Base-by-base conservation (phyloP, 192 early-diverging fungal genomes). In the Coemansia erecta region DNA sequence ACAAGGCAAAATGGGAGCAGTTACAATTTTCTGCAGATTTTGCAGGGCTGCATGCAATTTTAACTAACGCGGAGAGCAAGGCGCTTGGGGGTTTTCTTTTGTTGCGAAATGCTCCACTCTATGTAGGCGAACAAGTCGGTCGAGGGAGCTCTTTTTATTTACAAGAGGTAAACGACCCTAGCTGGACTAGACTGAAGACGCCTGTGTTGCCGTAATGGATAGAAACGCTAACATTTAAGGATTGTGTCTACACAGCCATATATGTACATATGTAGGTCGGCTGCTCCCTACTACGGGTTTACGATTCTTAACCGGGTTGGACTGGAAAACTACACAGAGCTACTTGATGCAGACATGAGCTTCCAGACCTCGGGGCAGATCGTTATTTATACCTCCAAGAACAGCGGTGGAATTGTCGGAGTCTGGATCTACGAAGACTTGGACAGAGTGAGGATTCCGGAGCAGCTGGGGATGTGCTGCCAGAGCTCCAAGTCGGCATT, bases 61-160 rank as follows among this genome's bases (percentile, higher is more conserved):
- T 8, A 40, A 44, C 42, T 18, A 44, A 44, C 28, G 7, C 28
- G 7, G 28, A 5, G 28, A 31, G 28, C 28, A 7, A 31, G 28
- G 28, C 7, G 28, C 7, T 31, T 31, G 28, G 28, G 4, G 42
- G 42, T 44, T 13, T 44, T 44, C 2, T 44, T 44, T 44, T n/a
- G n/a, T n/a, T n/a, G n/a, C 28, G 10, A 28, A 37, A 43, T 44
- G 39, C 40, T 22, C 35, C 17, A 11, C 41, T 11, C n/a, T 13
- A 41, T 60, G 35, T 80, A 94, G 94, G 87, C 85, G 61, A 95
- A 94, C 64, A 86, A 85, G 63, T 89, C 87, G 8, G 89, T 94
- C 18, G 93, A 95, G 73, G 95, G 95, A 23, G 92, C 94, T 15
- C 81, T 95, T 53, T 98, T 98, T 81, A 66, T 98, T 37, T 86